Conservation (phyloP, 805 yeast species). For the Geotrichum ghanense region DNA sequence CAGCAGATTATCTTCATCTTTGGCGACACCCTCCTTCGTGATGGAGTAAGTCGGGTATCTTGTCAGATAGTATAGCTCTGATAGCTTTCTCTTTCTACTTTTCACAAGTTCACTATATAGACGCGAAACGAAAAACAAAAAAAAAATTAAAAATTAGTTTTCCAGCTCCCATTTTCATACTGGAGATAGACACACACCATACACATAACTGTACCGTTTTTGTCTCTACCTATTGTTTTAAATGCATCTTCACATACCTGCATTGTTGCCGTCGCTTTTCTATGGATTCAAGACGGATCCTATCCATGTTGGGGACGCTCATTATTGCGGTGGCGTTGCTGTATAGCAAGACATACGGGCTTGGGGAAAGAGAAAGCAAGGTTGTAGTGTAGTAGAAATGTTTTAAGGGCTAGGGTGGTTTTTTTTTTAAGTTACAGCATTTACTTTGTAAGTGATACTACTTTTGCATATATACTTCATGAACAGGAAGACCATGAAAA, state of each 20-base stretch:
- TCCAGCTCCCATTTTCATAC: neutral
- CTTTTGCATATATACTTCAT: too few species aligned
- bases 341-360: too few species aligned
- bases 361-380: too few species aligned
- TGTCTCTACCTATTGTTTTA: neutral
- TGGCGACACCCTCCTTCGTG: slow-evolving; percentile 28
- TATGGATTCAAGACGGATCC: slow-evolving; percentile 35
- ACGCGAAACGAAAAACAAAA: too few species aligned
- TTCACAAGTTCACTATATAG: slow-evolving; percentile 30
- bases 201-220: too few species aligned
- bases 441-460: too few species aligned
- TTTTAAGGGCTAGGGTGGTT: too few species aligned
- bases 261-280: slow-evolving; percentile 35
- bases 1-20: slow-evolving; percentile 31
- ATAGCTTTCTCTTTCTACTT: slow-evolving; percentile 43
- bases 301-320: slow-evolving; percentile 25
- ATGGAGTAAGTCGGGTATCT: slow-evolving; percentile 37
- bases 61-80: slow-evolving; percentile 52
- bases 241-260: slow-evolving; percentile 17
- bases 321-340: neutral
- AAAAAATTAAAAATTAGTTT: slow-evolving; percentile 2
- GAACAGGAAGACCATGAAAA: too few species aligned
- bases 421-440: too few species aligned
- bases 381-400: too few species aligned
- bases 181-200: too few species aligned